Conservation (phyloP, 805 yeast species). For the Kodamaea jinghongensis region DNA sequence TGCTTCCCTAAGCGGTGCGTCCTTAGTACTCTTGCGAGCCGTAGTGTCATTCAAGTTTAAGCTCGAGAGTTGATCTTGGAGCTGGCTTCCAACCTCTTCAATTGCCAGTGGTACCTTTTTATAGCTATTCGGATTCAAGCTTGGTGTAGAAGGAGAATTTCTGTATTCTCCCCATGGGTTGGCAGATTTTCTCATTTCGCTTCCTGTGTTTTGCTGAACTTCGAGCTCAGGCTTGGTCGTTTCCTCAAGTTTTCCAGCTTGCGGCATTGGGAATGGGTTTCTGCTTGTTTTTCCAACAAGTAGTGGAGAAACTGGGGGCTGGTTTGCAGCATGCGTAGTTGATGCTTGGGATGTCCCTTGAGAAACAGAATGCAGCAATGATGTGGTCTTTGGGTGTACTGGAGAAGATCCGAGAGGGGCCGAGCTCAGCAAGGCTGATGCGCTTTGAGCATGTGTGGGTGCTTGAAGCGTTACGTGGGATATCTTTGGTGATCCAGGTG, state of each 20-base stretch:
- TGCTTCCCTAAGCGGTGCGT: conserved; percentile 15
- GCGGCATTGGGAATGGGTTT: conserved; percentile 9
- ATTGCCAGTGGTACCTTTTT: too few relatives aligned
- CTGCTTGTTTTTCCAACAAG: not conserved
- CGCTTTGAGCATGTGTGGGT: too few relatives aligned
- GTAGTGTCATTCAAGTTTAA: conserved; percentile 7
- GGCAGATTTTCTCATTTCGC: conserved; percentile 15
- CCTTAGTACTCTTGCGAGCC: conserved; percentile 5
- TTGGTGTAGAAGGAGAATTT: not conserved
- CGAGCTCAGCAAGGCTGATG: too few relatives aligned
- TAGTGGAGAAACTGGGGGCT: not conserved
- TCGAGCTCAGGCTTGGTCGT: conserved; percentile 2
- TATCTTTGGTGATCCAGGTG: too few relatives aligned
- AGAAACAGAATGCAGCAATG: too few relatives aligned
- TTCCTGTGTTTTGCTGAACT: conserved; percentile 8
- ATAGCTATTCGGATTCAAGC: too few relatives aligned
- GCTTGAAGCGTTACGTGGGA: too few relatives aligned
- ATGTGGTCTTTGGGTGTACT: too few relatives aligned
- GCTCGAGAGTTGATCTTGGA: conserved; percentile 6
- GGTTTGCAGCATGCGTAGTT: too few relatives aligned
- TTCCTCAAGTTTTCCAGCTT: not conserved
- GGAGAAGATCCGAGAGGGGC: too few relatives aligned
- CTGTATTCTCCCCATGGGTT: conserved; percentile 39
- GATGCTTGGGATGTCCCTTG: too few relatives aligned
- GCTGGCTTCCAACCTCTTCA: too few relatives aligned